These are phyloP conservation scores for Aspergillus sp. DNA, from an alignment of 2,329 filamentous ascomycete genomes.

Conservation along the genomic window DNA sequence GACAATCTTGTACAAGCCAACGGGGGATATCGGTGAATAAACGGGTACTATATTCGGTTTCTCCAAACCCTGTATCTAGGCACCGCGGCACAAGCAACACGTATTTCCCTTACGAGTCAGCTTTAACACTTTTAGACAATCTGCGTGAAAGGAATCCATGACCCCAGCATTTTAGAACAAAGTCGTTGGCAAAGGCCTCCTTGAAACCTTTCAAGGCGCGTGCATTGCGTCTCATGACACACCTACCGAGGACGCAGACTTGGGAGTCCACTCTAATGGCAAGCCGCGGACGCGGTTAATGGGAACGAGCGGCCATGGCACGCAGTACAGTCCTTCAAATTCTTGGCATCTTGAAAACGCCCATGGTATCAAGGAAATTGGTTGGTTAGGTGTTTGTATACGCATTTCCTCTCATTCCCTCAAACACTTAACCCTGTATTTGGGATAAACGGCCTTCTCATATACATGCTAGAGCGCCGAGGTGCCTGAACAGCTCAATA, in stretches of 20 bases:
- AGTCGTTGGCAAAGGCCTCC: not conserved
- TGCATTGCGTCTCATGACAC: not conserved
- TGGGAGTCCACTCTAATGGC: not conserved
- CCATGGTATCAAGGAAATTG: not conserved
- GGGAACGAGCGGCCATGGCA: not conserved
- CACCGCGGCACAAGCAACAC: not conserved
- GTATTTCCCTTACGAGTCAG: not conserved
- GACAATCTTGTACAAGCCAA: constrained; percentile 95
- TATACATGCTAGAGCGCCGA: not conserved
- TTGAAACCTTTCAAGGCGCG: not conserved
- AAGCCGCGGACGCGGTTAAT: not conserved
- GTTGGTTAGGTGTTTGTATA: constrained; percentile 1
- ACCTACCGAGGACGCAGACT: not conserved
- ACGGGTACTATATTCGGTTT: not conserved
- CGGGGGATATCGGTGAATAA: constrained; percentile 47
- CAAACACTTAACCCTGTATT: not conserved
- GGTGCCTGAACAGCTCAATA: not conserved
- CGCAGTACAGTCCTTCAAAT: not conserved
- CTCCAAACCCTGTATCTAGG: not conserved
- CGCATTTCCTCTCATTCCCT: not conserved
- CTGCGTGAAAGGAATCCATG: not conserved
- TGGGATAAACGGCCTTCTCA: not conserved
- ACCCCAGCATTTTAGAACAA: not conserved
- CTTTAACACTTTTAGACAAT: not conserved
- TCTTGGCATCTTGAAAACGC: not conserved